Conservation (phyloP, 257 asterid species). For the Penstemon newberryi region DNA sequence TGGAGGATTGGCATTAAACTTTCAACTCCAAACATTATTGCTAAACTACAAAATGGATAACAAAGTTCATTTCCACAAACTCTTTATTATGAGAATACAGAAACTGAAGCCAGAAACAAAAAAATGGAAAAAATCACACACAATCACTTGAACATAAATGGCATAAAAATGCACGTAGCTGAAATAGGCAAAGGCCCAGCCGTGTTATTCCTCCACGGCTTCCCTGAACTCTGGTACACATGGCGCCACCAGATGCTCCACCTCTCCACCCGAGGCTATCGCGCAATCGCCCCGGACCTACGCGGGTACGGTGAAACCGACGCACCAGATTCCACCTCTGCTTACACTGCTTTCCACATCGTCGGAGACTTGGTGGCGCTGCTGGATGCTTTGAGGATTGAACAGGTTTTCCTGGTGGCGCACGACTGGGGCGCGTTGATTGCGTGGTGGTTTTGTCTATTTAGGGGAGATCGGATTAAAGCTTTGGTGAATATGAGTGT, state of each 20-base stretch:
- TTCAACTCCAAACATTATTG: too few relatives aligned
- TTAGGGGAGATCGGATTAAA: slow-evolving; percentile 23
- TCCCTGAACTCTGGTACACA: slow-evolving; percentile 24
- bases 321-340: slow-evolving; percentile 14
- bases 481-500: slow-evolving; percentile 32
- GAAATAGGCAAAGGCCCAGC: slow-evolving; percentile 31
- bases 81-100: too few relatives aligned
- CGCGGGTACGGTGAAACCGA: slow-evolving; percentile 32
- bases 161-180: slow-evolving; percentile 31
- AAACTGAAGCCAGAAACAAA: background rate
- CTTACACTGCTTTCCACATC: slow-evolving; percentile 19
- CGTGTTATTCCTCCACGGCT: slow-evolving; percentile 32
- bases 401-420: slow-evolving; percentile 30
- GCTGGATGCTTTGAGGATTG: slow-evolving; percentile 16
- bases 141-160: slow-evolving; percentile 17
- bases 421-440: slow-evolving; percentile 32
- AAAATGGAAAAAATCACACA: slow-evolving; percentile 19
- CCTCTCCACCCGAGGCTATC: slow-evolving; percentile 26
- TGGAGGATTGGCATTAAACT: too few relatives aligned
- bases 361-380: slow-evolving; percentile 33
- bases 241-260: slow-evolving; percentile 34
- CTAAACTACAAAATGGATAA: too few relatives aligned
- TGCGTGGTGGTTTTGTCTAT: slow-evolving; percentile 28
- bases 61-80: too few relatives aligned
- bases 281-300: slow-evolving; percentile 29